phyloP scores from a whole-genome alignment of 345 rosid genomes.

The Euphorbia lathyris region DNA sequence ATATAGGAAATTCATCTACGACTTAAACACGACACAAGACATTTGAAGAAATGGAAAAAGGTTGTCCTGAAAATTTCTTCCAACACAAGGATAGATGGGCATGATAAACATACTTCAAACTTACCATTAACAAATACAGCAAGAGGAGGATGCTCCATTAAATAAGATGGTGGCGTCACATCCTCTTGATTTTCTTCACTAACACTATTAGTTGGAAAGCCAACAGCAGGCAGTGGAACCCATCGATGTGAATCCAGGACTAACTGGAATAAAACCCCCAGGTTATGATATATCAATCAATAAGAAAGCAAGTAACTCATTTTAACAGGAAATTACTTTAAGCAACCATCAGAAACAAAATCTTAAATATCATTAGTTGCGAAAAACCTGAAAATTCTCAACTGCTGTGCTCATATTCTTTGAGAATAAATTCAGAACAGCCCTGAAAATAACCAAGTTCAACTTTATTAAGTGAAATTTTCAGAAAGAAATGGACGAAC shows the following conservation, averaged over 20 bases:
- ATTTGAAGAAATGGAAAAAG: not conserved
- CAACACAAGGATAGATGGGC: not conserved
- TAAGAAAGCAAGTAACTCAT: not conserved
- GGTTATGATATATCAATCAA: constrained; percentile 24
- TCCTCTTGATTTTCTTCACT: constrained; percentile 76
- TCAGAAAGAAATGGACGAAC: not conserved
- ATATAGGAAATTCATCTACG: not conserved
- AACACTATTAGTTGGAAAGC: constrained; percentile 59
- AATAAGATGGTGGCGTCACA: constrained; percentile 84
- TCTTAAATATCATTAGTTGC: not conserved
- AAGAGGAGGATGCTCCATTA: constrained; percentile 99
- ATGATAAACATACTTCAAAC: constrained; percentile 14
- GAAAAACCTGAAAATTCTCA: constrained; percentile 79
- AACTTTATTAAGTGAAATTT: constrained; percentile 9
- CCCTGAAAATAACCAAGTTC: constrained; percentile 48
- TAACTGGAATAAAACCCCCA: constrained; percentile 54
- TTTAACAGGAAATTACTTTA: not conserved
- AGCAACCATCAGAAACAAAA: no score
- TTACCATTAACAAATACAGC: constrained; percentile 92
- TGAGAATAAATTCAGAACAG: constrained; percentile 81
- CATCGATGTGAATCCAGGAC: constrained; percentile 97
- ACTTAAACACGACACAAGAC: not conserved
- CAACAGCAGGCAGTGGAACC: constrained; percentile 91
- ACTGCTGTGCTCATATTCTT: constrained; percentile 81
- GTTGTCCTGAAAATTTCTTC: not conserved